Percentiles rank a stretch among this genome's conserved stretches.
These are phyloP conservation scores for Rhodotorula sp. DNA, from an alignment of 1,284 basidiomycete genomes.

Conservation along the genomic window DNA sequence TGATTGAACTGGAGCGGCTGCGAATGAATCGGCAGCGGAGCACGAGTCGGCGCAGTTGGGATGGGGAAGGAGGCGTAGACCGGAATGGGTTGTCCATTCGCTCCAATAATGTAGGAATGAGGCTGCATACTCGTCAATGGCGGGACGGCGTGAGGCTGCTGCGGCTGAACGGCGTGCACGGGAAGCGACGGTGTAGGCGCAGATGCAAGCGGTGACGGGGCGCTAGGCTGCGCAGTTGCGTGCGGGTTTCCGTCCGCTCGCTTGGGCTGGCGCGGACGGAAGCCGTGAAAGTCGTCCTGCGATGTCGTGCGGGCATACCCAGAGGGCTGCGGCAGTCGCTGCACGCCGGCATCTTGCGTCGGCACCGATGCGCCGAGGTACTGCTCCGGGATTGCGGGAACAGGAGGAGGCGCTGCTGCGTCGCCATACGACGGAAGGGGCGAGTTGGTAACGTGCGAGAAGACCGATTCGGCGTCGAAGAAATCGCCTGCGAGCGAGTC, in stretches of 20 bases:
- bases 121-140: constrained; percentile 10
- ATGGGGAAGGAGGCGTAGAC: constrained; percentile 15
- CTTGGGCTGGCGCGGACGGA: constrained; percentile 10
- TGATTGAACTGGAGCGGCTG: constrained; percentile 22
- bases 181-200: background rate
- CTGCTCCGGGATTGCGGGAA: constrained; percentile 9
- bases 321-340: background rate
- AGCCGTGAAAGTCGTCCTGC: constrained; percentile 23
- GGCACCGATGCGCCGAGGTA: background rate
- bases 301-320: background rate
- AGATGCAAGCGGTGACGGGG: background rate
- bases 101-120: constrained; percentile 26
- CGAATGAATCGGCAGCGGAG: constrained; percentile 1
- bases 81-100: constrained; percentile 29
- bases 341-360: background rate
- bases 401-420: background rate
- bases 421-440: constrained; percentile 17
- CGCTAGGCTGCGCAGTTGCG: background rate
- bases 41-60: background rate
- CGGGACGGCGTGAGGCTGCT: background rate
- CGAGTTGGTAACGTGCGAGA: constrained; percentile 24
- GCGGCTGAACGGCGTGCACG: background rate
- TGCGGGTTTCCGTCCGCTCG: background rate
- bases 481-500: constrained; percentile 13
- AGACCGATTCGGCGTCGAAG: constrained; percentile 8